These are phyloP conservation scores for Pleurotus pulmonarius DNA, from an alignment of 768 basidiomycete species.

Conservation along the genomic window DNA sequence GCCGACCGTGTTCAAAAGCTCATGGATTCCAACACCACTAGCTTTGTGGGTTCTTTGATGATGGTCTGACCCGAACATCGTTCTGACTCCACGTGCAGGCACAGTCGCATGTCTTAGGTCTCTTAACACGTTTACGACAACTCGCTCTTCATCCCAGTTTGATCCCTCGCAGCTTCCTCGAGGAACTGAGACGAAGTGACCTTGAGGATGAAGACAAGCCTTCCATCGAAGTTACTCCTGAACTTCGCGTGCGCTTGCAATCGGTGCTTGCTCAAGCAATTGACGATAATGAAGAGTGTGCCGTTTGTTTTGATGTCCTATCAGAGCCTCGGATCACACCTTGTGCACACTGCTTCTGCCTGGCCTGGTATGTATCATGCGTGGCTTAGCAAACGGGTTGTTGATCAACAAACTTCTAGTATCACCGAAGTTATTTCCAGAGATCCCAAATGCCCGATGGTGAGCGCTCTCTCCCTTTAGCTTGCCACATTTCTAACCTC, in stretches of 20 bases:
- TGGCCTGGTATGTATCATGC: slow-evolving; percentile 46
- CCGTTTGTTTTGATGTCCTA: slow-evolving; percentile 62
- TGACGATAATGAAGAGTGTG: slow-evolving; percentile 83
- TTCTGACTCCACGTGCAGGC: slow-evolving; percentile 34
- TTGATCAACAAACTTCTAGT: slow-evolving; percentile 25
- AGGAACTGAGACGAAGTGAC: slow-evolving; percentile 44
- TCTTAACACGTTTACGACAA: slow-evolving; percentile 87
- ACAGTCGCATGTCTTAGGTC: slow-evolving; percentile 67
- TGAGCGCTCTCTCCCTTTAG: slow-evolving; percentile 20
- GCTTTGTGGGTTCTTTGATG: slow-evolving; percentile 31
- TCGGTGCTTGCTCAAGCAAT: slow-evolving; percentile 56
- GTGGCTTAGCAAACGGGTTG: no score
- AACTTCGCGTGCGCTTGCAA: slow-evolving; percentile 55
- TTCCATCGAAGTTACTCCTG: slow-evolving; percentile 43
- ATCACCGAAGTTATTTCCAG: slow-evolving; percentile 67
- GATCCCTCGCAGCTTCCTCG: slow-evolving; percentile 66
- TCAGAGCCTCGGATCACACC: slow-evolving; percentile 68
- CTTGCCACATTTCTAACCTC: background rate
- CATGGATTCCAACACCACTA: slow-evolving; percentile 38
- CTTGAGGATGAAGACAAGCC: slow-evolving; percentile 27
- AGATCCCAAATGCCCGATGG: slow-evolving; percentile 83
- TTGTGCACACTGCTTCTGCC: slow-evolving; percentile 72
- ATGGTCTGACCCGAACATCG: background rate
- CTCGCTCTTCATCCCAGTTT: slow-evolving; percentile 76
- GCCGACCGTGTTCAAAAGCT: slow-evolving; percentile 57